Conservation (phyloP, 1,284 basidiomycete species). For the Fistulina hepatica region DNA sequence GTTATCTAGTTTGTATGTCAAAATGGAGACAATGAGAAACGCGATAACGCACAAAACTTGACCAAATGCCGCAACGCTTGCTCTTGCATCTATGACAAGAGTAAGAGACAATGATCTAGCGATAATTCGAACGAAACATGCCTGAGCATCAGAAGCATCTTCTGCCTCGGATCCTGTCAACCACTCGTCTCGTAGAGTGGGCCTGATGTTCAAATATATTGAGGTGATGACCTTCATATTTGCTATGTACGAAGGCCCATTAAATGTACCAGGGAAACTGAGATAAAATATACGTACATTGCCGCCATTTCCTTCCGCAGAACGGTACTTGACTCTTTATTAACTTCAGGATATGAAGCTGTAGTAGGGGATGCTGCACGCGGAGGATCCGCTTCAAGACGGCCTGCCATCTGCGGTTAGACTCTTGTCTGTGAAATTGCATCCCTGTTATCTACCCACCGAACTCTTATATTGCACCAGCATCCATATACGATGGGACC, state of each 20-base stretch:
- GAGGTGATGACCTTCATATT: constrained; percentile 99
- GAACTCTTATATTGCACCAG: constrained; percentile 98
- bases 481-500: constrained; percentile 91
- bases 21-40: background rate
- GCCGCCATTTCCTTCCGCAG: constrained; percentile 96
- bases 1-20: constrained; percentile 46
- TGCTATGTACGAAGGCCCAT: constrained; percentile 34
- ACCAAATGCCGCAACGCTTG: constrained; percentile 90
- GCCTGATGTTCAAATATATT: constrained; percentile 95
- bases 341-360: constrained; percentile 93
- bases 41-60: constrained; percentile 69
- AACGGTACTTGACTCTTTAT: constrained; percentile 99
- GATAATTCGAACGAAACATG: constrained; percentile 23
- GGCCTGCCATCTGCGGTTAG: constrained; percentile 42
- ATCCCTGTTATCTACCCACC: constrained; percentile 34
- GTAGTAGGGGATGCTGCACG: constrained; percentile 89
- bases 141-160: constrained; percentile 76
- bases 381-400: constrained; percentile 91
- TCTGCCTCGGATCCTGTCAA: constrained; percentile 89
- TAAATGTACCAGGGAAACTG: constrained; percentile 3
- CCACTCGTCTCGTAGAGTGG: constrained; percentile 97
- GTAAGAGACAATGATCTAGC: no score
- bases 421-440: background rate
- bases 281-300: constrained; percentile 58
- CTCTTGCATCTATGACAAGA: constrained; percentile 70